These are phyloP conservation scores for Cladobotryum mycophilum DNA, from an alignment of 2,329 filamentous ascomycete species.

Conservation along the genomic window DNA sequence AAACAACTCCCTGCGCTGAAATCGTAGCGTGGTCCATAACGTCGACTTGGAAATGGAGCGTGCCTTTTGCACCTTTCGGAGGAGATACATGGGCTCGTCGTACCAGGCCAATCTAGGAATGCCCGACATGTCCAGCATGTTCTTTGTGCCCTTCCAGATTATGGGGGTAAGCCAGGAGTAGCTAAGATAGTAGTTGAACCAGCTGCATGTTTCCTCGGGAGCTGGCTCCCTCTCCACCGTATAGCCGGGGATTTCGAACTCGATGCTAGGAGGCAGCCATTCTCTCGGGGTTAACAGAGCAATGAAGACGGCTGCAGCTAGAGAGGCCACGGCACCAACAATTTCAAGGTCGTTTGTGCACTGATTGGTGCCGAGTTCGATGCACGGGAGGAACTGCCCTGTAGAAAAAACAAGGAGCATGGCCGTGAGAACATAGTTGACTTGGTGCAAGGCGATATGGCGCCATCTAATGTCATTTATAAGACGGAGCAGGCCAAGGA, in stretches of 20 bases:
- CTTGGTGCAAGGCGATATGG: conserved; percentile 40
- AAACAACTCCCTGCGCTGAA: conserved; percentile 35
- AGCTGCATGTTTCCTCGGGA: conserved; percentile 48
- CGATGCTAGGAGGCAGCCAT: conserved; percentile 41
- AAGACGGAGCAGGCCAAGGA: conserved; percentile 39
- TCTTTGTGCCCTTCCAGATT: conserved; percentile 41
- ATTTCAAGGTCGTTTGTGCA: conserved; percentile 26
- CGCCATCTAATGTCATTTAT: conserved; percentile 37
- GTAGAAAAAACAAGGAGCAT: conserved; percentile 30
- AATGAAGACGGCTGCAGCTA: conserved; percentile 32
- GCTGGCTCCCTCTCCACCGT: conserved; percentile 35
- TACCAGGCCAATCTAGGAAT: conserved; percentile 48
- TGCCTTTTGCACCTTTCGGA: conserved; percentile 37
- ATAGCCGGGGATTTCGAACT: conserved; percentile 33
- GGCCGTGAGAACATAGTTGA: conserved; percentile 39
- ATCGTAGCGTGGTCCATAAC: conserved; percentile 38
- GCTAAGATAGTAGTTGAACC: conserved; percentile 45
- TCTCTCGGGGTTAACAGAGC: conserved; percentile 43
- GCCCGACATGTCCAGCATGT: conserved; percentile 39
- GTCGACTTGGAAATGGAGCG: conserved; percentile 38
- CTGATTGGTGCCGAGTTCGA: conserved; percentile 26
- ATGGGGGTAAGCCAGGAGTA: conserved; percentile 46
- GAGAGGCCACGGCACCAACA: conserved; percentile 29
- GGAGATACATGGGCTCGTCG: conserved; percentile 45
- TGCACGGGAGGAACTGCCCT: conserved; percentile 38